phyloP scores from a whole-genome alignment of 2,329 filamentous ascomycete genomes.

The Sclerotinia sclerotiorum region DNA sequence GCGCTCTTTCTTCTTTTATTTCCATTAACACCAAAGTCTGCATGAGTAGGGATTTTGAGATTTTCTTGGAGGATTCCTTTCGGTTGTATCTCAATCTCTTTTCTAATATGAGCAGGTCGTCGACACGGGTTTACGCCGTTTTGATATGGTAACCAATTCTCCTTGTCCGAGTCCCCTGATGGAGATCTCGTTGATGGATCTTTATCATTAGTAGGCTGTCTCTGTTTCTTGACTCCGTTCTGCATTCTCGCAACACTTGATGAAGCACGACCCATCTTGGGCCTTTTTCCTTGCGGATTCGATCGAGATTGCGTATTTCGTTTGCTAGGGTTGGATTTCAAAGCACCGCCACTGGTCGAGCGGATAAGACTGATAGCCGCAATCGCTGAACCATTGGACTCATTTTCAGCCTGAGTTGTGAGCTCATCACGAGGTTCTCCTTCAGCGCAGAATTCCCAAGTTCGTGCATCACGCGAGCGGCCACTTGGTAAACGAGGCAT shows the following conservation, averaged over 20 bases:
- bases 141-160: constrained; percentile 73
- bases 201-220: constrained; percentile 36
- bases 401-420: constrained; percentile 77
- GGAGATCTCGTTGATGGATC: constrained; percentile 49
- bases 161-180: constrained; percentile 83
- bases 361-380: constrained; percentile 80
- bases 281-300: constrained; percentile 53
- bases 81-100: constrained; percentile 28
- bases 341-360: constrained; percentile 60
- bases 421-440: constrained; percentile 75
- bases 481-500: constrained; percentile 62
- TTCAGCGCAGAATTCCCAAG: constrained; percentile 90
- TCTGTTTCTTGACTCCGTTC: constrained; percentile 40
- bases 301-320: constrained; percentile 55
- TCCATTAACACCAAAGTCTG: constrained; percentile 31
- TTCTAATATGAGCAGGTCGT: constrained; percentile 37
- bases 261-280: constrained; percentile 58
- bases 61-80: constrained; percentile 37
- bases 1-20: constrained; percentile 33
- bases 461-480: constrained; percentile 81
- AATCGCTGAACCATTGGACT: constrained; percentile 74
- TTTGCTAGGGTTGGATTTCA: constrained; percentile 59
- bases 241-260: constrained; percentile 66
- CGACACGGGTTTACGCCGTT: constrained; percentile 46
- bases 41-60: constrained; percentile 32